Evolutionary conservation across 345 rosid species (phyloP).

Genomic region (Combretum micranthum): DNA sequence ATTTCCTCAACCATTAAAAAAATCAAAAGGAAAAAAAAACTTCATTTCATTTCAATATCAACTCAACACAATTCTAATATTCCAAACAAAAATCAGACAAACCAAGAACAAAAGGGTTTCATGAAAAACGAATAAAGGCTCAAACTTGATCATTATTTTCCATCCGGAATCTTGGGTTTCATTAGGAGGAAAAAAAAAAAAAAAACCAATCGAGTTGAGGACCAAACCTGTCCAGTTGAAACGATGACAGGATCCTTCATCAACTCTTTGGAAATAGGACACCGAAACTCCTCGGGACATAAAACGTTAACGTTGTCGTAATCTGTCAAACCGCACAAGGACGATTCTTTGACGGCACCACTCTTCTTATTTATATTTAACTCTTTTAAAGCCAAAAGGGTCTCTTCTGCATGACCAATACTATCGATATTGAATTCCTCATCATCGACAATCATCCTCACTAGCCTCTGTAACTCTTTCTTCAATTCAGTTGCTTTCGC

Average conservation of each 20-base stretch:
- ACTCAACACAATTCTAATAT: too few relatives aligned
- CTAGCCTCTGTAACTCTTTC: slow-evolving; percentile 60
- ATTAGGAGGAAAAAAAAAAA: background rate
- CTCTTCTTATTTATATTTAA: slow-evolving; percentile 39
- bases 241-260: slow-evolving; percentile 56
- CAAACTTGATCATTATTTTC: background rate
- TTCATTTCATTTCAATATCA: too few relatives aligned
- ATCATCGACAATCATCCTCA: slow-evolving; percentile 52
- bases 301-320: too few relatives aligned
- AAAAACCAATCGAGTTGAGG: background rate
- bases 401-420: slow-evolving; percentile 62
- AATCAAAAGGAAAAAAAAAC: too few relatives aligned
- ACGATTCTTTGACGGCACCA: slow-evolving; percentile 8
- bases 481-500: slow-evolving; percentile 44
- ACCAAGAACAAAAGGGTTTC: too few relatives aligned
- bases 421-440: slow-evolving; percentile 48
- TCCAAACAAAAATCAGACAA: too few relatives aligned
- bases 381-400: slow-evolving; percentile 44
- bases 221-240: slow-evolving; percentile 47
- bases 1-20: too few relatives aligned
- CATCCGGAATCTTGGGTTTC: too few relatives aligned
- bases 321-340: background rate
- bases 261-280: slow-evolving; percentile 39
- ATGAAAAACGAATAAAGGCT: background rate
- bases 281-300: slow-evolving; percentile 28